Conservation (phyloP, 768 basidiomycete species). For the Termitomyces sp. region DNA sequence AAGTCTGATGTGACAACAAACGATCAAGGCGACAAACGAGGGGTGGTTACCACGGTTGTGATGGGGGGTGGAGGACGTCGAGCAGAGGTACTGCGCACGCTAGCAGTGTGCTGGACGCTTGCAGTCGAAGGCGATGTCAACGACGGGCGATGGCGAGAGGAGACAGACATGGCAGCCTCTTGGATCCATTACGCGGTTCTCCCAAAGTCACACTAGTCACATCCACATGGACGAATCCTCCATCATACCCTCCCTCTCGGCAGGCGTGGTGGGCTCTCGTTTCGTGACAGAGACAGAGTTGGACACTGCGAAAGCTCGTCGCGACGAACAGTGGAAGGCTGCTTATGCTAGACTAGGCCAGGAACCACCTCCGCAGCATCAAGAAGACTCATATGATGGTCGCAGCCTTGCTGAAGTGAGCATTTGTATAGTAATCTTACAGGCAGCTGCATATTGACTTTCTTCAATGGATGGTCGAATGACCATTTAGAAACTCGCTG, state of each 20-base stretch:
- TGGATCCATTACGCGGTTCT: background rate
- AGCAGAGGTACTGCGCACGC: slow-evolving; percentile 21
- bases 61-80: slow-evolving; percentile 38
- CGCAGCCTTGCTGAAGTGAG: slow-evolving; percentile 85
- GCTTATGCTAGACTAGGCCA: slow-evolving; percentile 86
- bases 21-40: slow-evolving; percentile 43
- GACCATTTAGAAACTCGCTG: slow-evolving; percentile 74
- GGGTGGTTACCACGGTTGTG: slow-evolving; percentile 57
- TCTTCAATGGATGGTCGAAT: slow-evolving; percentile 34
- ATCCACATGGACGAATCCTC: slow-evolving; percentile 47
- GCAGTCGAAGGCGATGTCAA: slow-evolving; percentile 26
- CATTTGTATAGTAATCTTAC: slow-evolving; percentile 13
- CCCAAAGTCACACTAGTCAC: slow-evolving; percentile 6
- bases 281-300: slow-evolving; percentile 79
- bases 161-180: slow-evolving; percentile 21
- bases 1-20: slow-evolving; percentile 4
- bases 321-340: slow-evolving; percentile 87
- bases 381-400: slow-evolving; percentile 76
- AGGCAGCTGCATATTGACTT: slow-evolving; percentile 37
- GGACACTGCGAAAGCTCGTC: slow-evolving; percentile 60
- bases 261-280: slow-evolving; percentile 72
- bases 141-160: slow-evolving; percentile 25
- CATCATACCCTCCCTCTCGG: slow-evolving; percentile 64
- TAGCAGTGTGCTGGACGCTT: slow-evolving; percentile 26
- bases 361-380: slow-evolving; percentile 72